Conservation (phyloP, 805 yeast species). For the Torulaspora microellipsoides region DNA sequence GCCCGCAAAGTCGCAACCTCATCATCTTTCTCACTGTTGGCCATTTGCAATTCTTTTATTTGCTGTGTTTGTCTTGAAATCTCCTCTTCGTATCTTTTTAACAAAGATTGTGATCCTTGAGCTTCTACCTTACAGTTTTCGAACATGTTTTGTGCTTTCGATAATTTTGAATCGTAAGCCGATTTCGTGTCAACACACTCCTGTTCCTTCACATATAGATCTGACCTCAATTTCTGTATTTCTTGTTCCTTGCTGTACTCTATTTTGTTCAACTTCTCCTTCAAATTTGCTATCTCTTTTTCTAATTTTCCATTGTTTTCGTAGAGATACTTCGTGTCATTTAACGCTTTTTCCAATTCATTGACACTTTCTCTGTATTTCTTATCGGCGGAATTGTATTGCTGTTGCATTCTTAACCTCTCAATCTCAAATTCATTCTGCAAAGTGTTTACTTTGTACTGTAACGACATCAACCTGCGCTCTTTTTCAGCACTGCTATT, state of each 20-base stretch:
- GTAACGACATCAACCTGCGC: constrained; percentile 29
- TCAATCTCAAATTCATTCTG: constrained; percentile 38
- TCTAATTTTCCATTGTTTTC: constrained; percentile 30
- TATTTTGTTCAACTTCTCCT: constrained; percentile 22
- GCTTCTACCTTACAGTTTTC: constrained; percentile 19
- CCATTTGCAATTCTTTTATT: constrained; percentile 20
- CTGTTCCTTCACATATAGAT: constrained; percentile 29
- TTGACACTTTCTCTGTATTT: constrained; percentile 34
- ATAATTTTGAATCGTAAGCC: constrained; percentile 28
- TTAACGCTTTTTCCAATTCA: constrained; percentile 31
- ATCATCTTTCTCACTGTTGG: constrained; percentile 24
- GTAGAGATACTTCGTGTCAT: constrained; percentile 36
- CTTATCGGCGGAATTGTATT: constrained; percentile 23
- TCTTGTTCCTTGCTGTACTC: constrained; percentile 25
- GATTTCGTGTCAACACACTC: constrained; percentile 37
- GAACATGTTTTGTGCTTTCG: constrained; percentile 15
- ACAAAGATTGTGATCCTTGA: constrained; percentile 16
- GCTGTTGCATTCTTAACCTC: constrained; percentile 22
- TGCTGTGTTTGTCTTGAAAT: constrained; percentile 21
- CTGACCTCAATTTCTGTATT: constrained; percentile 36
- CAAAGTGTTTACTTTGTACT: constrained; percentile 37
- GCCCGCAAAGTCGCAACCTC: constrained; percentile 29
- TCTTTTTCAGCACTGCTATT: constrained; percentile 12
- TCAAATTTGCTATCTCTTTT: constrained; percentile 17
- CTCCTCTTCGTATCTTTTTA: constrained; percentile 26